Evolutionary conservation across 2,329 filamentous ascomycete species (phyloP).

Genomic region (Penicillium glabrum): DNA sequence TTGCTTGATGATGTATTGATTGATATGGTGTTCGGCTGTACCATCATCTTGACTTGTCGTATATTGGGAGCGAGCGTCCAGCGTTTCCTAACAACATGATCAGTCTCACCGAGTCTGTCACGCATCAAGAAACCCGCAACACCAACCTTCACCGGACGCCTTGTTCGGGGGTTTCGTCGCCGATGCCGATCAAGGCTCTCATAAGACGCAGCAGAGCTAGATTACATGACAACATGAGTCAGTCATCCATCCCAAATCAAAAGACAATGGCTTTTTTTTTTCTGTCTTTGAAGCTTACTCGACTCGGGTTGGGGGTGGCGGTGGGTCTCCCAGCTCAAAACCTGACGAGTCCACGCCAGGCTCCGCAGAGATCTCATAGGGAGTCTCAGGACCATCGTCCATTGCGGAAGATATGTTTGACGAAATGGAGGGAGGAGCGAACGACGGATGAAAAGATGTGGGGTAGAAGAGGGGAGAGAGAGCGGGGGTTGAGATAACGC

Average conservation of each 20-base stretch:
- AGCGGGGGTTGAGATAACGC: constrained; percentile 18
- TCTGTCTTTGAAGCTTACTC: constrained; percentile 10
- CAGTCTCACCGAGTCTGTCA: constrained; percentile 8
- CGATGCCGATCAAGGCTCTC: constrained; percentile 67
- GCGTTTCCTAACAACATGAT: constrained; percentile 67
- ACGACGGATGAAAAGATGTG: constrained; percentile 12
- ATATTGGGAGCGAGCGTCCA: constrained; percentile 86
- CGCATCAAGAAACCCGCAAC: neutral
- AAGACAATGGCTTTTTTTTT: constrained; percentile 1
- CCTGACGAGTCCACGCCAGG: constrained; percentile 9
- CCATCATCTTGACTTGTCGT: constrained; percentile 82
- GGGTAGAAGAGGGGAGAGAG: constrained; percentile 18
- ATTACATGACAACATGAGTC: neutral
- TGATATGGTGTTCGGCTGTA: constrained; percentile 78
- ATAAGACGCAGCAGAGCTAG: constrained; percentile 46
- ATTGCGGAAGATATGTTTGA: constrained; percentile 7
- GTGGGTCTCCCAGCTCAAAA: constrained; percentile 1
- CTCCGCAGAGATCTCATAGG: constrained; percentile 14
- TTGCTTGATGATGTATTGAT: constrained; percentile 90
- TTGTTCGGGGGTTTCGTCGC: constrained; percentile 59
- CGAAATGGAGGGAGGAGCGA: neutral
- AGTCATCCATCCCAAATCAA: neutral
- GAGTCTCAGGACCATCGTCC: constrained; percentile 10
- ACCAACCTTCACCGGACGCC: constrained; percentile 60
- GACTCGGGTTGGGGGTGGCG: constrained; percentile 10